Percentiles rank a stretch among this genome's conserved stretches.
Evolutionary conservation across 305 asterid genomes (phyloP).

Genomic region (Rubia balearica): DNA sequence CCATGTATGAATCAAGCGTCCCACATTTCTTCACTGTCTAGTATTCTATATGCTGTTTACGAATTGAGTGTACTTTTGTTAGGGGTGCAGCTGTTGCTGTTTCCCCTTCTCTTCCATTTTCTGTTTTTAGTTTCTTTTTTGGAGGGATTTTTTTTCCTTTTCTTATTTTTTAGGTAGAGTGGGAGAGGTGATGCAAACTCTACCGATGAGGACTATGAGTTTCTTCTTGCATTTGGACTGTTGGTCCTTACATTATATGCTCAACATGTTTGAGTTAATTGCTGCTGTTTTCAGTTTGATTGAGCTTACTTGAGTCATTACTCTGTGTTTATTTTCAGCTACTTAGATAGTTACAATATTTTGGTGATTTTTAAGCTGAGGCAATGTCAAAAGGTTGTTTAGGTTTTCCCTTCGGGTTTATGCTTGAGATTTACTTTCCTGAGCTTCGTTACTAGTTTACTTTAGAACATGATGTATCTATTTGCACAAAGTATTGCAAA

Average conservation of each 20-base stretch:
- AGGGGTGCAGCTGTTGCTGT: not conserved
- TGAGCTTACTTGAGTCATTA: not conserved
- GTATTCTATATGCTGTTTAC: not conserved
- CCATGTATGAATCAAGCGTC: not conserved
- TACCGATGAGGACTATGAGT: not conserved
- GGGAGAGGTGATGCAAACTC: not conserved
- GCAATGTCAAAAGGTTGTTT: not conserved
- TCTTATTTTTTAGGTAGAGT: not conserved
- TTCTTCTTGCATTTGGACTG: not conserved
- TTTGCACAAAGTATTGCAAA: not conserved
- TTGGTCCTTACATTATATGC: not conserved
- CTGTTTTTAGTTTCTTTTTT: not conserved
- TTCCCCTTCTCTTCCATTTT: not conserved
- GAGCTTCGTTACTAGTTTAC: not conserved
- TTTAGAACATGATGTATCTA: not conserved
- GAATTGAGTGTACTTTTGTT: not conserved
- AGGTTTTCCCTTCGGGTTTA: not conserved
- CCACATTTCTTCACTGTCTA: not conserved
- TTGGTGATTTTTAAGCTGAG: not conserved
- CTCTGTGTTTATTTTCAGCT: not conserved
- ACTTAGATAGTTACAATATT: not conserved
- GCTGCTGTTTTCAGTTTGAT: not conserved
- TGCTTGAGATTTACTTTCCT: not conserved
- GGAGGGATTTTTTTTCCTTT: not conserved
- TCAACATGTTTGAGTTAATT: not conserved